These are phyloP conservation scores for Fusarium goolgardi DNA, from an alignment of 2,329 filamentous ascomycete genomes.

Conservation along the genomic window DNA sequence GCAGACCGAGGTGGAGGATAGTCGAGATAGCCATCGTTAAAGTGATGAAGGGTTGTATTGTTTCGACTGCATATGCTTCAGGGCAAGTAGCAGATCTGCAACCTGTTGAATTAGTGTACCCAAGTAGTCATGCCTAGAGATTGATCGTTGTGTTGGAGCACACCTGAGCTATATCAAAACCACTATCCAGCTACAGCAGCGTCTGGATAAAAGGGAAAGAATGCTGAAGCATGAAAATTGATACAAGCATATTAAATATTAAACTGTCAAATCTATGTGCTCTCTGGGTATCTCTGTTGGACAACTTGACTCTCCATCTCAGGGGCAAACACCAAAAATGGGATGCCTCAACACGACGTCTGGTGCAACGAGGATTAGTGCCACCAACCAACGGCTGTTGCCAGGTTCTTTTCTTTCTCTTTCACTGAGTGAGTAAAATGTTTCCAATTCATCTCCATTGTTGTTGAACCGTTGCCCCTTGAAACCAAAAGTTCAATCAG, in stretches of 20 bases:
- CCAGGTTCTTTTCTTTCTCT: neutral
- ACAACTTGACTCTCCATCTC: conserved; percentile 9
- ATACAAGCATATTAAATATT: neutral
- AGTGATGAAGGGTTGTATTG: neutral
- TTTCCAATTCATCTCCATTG: conserved; percentile 13
- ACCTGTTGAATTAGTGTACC: too few species aligned
- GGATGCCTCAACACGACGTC: conserved; percentile 28
- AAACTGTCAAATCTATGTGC: neutral
- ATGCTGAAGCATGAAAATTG: rapidly evolving
- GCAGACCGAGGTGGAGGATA: neutral
- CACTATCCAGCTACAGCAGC: too few species aligned
- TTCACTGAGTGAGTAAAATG: neutral
- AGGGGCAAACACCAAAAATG: conserved; percentile 32
- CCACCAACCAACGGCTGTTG: conserved; percentile 35
- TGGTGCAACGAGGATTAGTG: conserved; percentile 29
- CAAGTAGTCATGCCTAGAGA: too few species aligned
- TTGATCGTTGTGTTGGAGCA: neutral
- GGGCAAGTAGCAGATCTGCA: neutral
- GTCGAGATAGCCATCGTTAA: neutral
- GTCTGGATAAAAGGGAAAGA: neutral
- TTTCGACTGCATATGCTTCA: neutral
- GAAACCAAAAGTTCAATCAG: conserved; percentile 28
- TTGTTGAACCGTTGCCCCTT: conserved; percentile 35
- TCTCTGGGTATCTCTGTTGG: neutral
- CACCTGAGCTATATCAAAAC: neutral